Conservation (phyloP, 768 basidiomycete species). For the Naganishia randhawae region DNA sequence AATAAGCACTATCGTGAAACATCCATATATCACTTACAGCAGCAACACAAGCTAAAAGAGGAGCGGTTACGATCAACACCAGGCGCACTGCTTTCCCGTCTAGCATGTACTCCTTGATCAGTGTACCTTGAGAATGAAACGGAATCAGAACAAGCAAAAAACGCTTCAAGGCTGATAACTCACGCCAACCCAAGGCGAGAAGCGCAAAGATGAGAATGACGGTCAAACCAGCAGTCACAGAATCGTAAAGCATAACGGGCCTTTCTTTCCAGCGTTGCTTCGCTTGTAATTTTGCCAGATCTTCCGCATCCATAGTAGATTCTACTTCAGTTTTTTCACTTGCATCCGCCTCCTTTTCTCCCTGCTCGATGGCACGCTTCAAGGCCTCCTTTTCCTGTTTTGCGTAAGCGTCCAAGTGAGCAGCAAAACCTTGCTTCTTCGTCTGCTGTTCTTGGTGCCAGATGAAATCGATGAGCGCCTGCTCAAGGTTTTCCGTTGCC, state of each 20-base stretch:
- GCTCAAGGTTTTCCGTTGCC: conserved; percentile 57
- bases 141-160: conserved; percentile 37
- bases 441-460: conserved; percentile 57
- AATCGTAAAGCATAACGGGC: conserved; percentile 43
- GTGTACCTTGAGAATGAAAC: conserved; percentile 54
- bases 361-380: conserved; percentile 31
- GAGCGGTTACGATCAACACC: conserved; percentile 62
- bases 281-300: conserved; percentile 35
- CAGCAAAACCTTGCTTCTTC: conserved; percentile 36
- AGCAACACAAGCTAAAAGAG: conserved; percentile 56
- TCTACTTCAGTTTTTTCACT: conserved; percentile 20
- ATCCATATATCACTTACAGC: conserved; percentile 47
- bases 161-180: conserved; percentile 52
- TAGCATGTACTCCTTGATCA: conserved; percentile 66
- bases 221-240: conserved; percentile 41
- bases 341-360: conserved; percentile 31
- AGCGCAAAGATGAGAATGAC: conserved; percentile 40
- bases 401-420: conserved; percentile 32
- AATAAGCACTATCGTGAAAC: too few species aligned
- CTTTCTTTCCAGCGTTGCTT: conserved; percentile 38
- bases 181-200: conserved; percentile 44
- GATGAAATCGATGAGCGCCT: conserved; percentile 73
- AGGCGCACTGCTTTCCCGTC: conserved; percentile 66
- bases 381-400: conserved; percentile 34
- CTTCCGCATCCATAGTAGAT: conserved; percentile 41